These are phyloP conservation scores for Teunomyces aglyptinius DNA, from an alignment of 805 yeast species.

Conservation along the genomic window DNA sequence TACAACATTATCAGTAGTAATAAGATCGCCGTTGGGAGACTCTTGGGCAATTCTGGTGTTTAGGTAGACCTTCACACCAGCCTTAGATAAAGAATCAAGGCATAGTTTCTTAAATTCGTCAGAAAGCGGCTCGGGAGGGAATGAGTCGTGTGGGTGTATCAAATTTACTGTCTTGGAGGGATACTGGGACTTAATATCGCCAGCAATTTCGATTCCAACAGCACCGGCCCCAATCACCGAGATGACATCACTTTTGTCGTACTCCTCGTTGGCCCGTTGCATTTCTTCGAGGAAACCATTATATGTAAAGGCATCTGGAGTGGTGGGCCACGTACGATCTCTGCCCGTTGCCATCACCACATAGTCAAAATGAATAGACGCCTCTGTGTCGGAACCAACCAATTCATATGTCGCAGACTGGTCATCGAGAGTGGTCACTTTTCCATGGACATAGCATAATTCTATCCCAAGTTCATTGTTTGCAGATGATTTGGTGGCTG, in stretches of 20 bases:
- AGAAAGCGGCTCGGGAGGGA: slow-evolving; percentile 39
- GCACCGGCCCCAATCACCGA: slow-evolving; percentile 50
- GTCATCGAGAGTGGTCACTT: slow-evolving; percentile 23
- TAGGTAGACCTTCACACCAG: slow-evolving; percentile 27
- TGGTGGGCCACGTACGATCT: slow-evolving; percentile 53
- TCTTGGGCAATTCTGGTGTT: slow-evolving; percentile 32
- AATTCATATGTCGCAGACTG: slow-evolving; percentile 27
- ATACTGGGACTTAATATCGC: slow-evolving; percentile 33
- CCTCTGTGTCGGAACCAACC: slow-evolving; percentile 3
- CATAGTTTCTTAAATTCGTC: slow-evolving; percentile 27
- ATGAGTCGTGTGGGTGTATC: slow-evolving; percentile 35
- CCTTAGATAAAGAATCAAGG: slow-evolving; percentile 22
- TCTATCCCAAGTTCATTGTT: slow-evolving; percentile 18
- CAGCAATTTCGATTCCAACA: slow-evolving; percentile 43
- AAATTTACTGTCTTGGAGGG: slow-evolving; percentile 35
- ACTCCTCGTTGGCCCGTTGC: slow-evolving; percentile 28
- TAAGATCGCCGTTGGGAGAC: slow-evolving; percentile 23
- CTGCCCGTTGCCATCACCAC: slow-evolving; percentile 50
- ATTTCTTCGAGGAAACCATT: slow-evolving; percentile 43
- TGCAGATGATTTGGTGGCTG: slow-evolving; percentile 1
- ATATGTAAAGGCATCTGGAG: slow-evolving; percentile 44
- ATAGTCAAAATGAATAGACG: slow-evolving; percentile 41
- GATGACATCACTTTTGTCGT: slow-evolving; percentile 30
- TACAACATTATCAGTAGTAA: slow-evolving; percentile 25
- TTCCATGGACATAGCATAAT: slow-evolving; percentile 35